phyloP scores from a whole-genome alignment of 257 asterid genomes.

The Asclepias syriaca region DNA sequence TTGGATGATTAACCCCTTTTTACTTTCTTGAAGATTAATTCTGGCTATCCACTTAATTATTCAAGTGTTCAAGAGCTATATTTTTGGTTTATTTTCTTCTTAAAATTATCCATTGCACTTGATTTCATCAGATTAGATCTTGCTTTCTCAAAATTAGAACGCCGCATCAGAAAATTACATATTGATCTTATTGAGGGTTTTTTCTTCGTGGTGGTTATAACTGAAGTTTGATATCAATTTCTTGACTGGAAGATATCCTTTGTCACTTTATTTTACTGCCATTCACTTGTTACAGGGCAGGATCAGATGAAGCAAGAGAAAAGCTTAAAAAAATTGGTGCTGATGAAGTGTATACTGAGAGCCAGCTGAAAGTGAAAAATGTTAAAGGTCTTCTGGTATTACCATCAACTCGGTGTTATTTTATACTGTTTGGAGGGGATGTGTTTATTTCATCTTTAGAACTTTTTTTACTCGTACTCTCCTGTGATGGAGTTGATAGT shows the following conservation, averaged over 20 bases:
- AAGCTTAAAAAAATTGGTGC: conserved; percentile 85
- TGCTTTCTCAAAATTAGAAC: neutral
- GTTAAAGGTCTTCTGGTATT: conserved; percentile 78
- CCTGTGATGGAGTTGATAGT: neutral
- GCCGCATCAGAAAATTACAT: neutral
- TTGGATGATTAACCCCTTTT: neutral
- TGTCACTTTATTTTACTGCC: neutral
- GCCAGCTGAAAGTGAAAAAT: conserved; percentile 71
- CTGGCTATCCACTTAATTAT: neutral
- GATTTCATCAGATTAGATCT: neutral
- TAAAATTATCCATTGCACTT: neutral
- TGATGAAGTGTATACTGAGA: conserved; percentile 76
- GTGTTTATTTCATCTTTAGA: neutral
- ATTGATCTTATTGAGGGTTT: neutral
- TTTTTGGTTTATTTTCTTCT: neutral
- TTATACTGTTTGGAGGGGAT: neutral
- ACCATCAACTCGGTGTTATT: conserved; percentile 14
- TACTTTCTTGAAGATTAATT: neutral
- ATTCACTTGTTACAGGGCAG: conserved; percentile 52
- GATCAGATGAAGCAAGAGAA: conserved; percentile 77
- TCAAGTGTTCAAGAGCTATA: neutral
- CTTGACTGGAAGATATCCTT: neutral
- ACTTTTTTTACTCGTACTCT: neutral
- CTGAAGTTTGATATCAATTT: neutral
- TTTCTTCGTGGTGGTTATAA: neutral